These are phyloP conservation scores for Lentinula boryana DNA, from an alignment of 768 basidiomycete species.

Conservation along the genomic window DNA sequence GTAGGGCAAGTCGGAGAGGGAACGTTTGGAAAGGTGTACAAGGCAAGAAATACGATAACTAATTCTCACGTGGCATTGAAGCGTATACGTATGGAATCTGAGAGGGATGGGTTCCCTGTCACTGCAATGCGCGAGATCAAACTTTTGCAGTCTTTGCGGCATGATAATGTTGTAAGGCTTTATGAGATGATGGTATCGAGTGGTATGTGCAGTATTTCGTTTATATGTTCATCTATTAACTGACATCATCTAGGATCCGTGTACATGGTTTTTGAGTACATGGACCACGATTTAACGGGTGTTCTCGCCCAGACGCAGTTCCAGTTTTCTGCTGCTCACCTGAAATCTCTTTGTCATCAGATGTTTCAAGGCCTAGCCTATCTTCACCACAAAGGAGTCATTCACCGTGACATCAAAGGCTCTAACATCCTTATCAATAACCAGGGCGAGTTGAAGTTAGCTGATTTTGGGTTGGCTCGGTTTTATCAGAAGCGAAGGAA, in stretches of 20 bases:
- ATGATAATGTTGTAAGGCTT: slow-evolving; percentile 83
- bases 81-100: slow-evolving; percentile 95
- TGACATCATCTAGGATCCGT: slow-evolving; percentile 61
- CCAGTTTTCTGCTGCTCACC: slow-evolving; percentile 75
- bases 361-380: slow-evolving; percentile 95
- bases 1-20: slow-evolving; percentile 96
- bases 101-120: slow-evolving; percentile 96
- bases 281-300: slow-evolving; percentile 98
- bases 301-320: slow-evolving; percentile 89
- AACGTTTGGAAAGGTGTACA: slow-evolving; percentile 56
- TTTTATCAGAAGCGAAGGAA: slow-evolving; percentile 89
- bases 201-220: slow-evolving; percentile 41
- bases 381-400: slow-evolving; percentile 91
- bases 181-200: slow-evolving; percentile 99
- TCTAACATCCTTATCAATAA: slow-evolving; percentile 96
- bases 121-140: slow-evolving; percentile 99
- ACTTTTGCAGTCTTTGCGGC: slow-evolving; percentile 84
- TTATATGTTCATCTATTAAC: slow-evolving; percentile 5
- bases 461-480: slow-evolving; percentile 94
- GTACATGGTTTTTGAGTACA: slow-evolving; percentile 99
- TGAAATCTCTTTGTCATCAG: slow-evolving; percentile 94
- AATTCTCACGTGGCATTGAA: slow-evolving; percentile 84
- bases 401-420: slow-evolving; percentile 98
- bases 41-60: slow-evolving; percentile 54
- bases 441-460: slow-evolving; percentile 89